A percentile compares a stretch with the other conserved stretches of the same genome.
phyloP scores from a whole-genome alignment of 305 asterid genomes.

The Ajuga reptans region DNA sequence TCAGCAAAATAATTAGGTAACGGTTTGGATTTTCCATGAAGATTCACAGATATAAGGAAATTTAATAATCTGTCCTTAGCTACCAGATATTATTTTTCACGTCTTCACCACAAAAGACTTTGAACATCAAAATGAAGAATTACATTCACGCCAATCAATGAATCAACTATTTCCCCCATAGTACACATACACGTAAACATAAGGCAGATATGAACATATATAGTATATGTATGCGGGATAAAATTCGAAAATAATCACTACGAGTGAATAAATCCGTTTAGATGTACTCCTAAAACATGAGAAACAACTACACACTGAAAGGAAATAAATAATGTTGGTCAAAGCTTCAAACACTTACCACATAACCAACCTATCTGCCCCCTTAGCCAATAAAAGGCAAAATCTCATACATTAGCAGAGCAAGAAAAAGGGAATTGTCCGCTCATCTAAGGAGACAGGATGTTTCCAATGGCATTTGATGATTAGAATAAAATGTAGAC shows the following conservation, averaged over 20 bases:
- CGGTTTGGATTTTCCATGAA: background rate
- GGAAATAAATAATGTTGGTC: background rate
- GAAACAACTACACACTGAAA: background rate
- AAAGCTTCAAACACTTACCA: background rate
- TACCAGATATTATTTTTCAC: background rate
- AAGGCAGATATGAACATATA: too few species aligned
- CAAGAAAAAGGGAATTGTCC: background rate
- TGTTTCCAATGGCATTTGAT: background rate
- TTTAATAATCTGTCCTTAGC: background rate
- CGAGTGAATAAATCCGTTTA: background rate
- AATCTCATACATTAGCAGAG: background rate
- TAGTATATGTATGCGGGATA: background rate
- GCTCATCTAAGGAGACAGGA: background rate
- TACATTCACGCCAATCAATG: background rate
- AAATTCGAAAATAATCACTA: background rate
- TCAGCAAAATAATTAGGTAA: background rate
- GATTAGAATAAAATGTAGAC: background rate
- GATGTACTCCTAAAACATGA: background rate
- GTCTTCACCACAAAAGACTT: background rate
- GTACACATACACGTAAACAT: background rate
- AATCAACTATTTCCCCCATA: background rate
- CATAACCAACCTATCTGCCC: background rate
- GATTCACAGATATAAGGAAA: background rate
- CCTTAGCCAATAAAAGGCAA: background rate
- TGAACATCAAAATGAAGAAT: background rate